Evolutionary conservation across 1,284 basidiomycete genomes (phyloP).

Genomic region (Moniliophthora roreri): DNA sequence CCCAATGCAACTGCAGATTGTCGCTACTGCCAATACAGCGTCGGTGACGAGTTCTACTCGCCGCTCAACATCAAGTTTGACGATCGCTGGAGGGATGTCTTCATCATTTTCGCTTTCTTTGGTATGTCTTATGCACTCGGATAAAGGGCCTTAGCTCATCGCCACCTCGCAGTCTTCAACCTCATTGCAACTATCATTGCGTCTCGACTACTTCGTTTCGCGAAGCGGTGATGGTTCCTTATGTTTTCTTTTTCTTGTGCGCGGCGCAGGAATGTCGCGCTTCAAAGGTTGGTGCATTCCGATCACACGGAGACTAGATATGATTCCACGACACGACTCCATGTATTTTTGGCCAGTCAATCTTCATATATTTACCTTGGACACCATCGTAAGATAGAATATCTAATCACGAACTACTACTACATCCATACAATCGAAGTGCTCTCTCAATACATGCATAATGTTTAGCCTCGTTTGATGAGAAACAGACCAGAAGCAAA

Average conservation of each 20-base stretch:
- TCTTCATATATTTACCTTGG: no score
- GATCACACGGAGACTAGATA: no score
- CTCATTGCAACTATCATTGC: slow-evolving; percentile 69
- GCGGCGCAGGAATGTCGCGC: no score
- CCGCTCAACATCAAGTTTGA: slow-evolving; percentile 70
- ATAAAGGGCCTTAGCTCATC: slow-evolving; percentile 3
- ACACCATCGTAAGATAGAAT: no score
- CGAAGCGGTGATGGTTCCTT: slow-evolving; percentile 49
- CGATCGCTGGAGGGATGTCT: slow-evolving; percentile 73
- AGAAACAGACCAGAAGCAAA: no score
- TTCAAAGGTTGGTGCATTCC: no score
- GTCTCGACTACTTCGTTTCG: slow-evolving; percentile 73
- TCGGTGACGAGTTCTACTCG: slow-evolving; percentile 72
- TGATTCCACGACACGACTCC: no score
- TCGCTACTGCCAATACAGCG: slow-evolving; percentile 70
- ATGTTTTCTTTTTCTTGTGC: background rate
- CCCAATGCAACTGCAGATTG: slow-evolving; percentile 59
- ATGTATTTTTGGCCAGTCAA: no score
- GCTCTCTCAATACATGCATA: no score
- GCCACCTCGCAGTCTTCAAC: slow-evolving; percentile 58
- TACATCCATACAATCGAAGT: no score
- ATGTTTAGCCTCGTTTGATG: no score
- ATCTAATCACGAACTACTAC: no score
- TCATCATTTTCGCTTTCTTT: slow-evolving; percentile 67
- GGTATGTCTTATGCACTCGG: slow-evolving; percentile 30